Evolutionary conservation across 441 rosid species (phyloP).

Genomic region (Breynia disticha): DNA sequence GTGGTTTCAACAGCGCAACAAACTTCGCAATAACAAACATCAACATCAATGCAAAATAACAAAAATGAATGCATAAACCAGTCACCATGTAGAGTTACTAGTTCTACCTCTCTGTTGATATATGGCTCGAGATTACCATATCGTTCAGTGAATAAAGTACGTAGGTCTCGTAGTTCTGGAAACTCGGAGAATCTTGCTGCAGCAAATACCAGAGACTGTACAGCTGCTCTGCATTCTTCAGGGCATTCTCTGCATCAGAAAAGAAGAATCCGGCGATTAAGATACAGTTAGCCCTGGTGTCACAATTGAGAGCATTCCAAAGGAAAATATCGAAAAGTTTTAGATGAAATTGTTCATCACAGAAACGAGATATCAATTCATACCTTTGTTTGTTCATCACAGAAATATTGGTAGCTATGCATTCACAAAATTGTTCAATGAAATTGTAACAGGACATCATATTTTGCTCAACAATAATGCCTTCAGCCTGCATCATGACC

Average conservation of each 20-base stretch:
- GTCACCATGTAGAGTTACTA: not conserved
- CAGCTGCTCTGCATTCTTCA: conserved; percentile 63
- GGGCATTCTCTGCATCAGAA: conserved; percentile 58
- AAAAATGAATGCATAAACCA: not conserved
- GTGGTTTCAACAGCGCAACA: conserved; percentile 33
- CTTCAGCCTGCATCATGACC: conserved; percentile 51
- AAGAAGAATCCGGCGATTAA: not conserved
- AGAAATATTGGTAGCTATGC: conserved; percentile 37
- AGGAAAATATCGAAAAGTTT: not conserved
- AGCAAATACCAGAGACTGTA: conserved; percentile 59
- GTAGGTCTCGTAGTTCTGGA: conserved; percentile 73
- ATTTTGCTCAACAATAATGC: conserved; percentile 54
- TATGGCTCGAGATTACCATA: conserved; percentile 44
- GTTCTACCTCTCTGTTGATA: conserved; percentile 46
- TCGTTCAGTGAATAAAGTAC: conserved; percentile 45
- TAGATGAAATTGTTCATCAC: not conserved
- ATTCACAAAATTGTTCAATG: conserved; percentile 39
- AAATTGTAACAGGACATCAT: conserved; percentile 39
- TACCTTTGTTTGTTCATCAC: conserved; percentile 59
- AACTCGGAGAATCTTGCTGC: conserved; percentile 82
- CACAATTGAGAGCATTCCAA: no score
- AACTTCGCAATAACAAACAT: conserved; percentile 28
- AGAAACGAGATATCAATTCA: not conserved
- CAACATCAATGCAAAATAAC: conserved; percentile 5
- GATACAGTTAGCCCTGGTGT: not conserved